Conservation (phyloP, 2,329 filamentous ascomycete genomes). For the Aspergillus ochraceoroseus region DNA sequence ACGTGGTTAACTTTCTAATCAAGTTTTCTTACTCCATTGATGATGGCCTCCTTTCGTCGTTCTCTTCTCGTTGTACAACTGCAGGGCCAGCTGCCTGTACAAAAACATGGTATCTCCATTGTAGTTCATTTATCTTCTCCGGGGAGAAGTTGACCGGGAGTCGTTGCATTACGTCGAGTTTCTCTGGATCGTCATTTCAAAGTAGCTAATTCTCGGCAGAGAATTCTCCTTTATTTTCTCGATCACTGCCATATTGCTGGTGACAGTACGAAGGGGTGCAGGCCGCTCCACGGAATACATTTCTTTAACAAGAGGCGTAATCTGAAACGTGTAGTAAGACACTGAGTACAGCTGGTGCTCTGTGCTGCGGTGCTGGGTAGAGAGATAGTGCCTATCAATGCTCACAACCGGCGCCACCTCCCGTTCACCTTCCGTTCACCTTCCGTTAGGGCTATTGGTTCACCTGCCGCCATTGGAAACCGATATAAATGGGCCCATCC, state of each 20-base stretch:
- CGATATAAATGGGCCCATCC: conserved; percentile 65
- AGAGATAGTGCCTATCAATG: conserved; percentile 57
- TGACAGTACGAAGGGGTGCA: conserved; percentile 54
- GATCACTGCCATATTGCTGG: conserved; percentile 56
- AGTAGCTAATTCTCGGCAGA: conserved; percentile 60
- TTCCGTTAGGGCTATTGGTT: conserved; percentile 55
- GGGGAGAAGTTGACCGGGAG: conserved; percentile 62
- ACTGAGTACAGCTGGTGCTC: conserved; percentile 65
- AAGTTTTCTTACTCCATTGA: conserved; percentile 41
- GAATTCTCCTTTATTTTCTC: conserved; percentile 55
- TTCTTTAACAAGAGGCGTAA: conserved; percentile 60
- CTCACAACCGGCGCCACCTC: conserved; percentile 59
- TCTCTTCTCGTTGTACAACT: conserved; percentile 59
- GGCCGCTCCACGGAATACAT: conserved; percentile 56
- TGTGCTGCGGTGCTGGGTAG: conserved; percentile 61
- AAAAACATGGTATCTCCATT: conserved; percentile 53
- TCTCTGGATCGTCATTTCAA: conserved; percentile 58
- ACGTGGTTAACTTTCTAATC: conserved; percentile 1
- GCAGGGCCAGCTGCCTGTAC: conserved; percentile 59
- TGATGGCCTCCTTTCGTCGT: conserved; percentile 36
- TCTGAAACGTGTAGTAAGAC: conserved; percentile 50
- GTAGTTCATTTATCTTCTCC: conserved; percentile 57
- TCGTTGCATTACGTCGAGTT: conserved; percentile 60
- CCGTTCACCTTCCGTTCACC: conserved; percentile 66
- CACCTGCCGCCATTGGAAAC: conserved; percentile 54